These are phyloP conservation scores for Colletotrichum destructivum DNA, from an alignment of 2,329 filamentous ascomycete genomes.

Conservation along the genomic window DNA sequence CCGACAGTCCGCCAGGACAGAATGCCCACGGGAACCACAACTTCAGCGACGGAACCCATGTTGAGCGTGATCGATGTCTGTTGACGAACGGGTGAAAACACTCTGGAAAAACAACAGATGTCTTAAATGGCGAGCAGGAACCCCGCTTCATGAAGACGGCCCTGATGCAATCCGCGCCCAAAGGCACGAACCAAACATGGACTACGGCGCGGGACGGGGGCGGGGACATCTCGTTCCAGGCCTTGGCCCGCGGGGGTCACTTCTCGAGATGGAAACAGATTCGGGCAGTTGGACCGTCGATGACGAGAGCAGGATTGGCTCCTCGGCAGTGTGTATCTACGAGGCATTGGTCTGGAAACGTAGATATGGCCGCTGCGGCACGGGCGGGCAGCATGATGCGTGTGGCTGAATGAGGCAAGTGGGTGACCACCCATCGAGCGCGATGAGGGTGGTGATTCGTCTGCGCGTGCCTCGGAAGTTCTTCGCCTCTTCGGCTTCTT, in stretches of 20 bases:
- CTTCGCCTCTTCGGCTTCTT: not conserved
- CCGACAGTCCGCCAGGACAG: conserved; percentile 2
- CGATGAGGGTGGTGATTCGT: not conserved
- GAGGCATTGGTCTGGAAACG: not conserved
- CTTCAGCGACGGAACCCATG: not conserved
- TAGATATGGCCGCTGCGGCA: not conserved
- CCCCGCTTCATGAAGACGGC: not conserved
- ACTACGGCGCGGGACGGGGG: not conserved
- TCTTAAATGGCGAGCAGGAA: not conserved
- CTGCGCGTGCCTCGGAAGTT: not conserved
- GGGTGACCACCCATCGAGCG: not conserved
- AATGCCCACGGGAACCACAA: not conserved
- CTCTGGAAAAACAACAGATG: not conserved
- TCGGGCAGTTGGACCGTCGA: not conserved
- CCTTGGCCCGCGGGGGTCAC: not conserved
- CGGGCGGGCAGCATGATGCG: not conserved
- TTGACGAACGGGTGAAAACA: not conserved
- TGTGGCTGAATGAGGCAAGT: not conserved
- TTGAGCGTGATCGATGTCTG: rapidly evolving
- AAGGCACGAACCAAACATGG: not conserved
- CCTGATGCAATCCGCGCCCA: not conserved
- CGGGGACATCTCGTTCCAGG: not conserved
- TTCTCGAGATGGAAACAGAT: not conserved
- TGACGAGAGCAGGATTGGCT: not conserved
- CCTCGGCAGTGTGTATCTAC: not conserved